Base-by-base conservation (phyloP, 2,329 filamentous ascomycete genomes). In the Conoideocrella luteorostrata region DNA sequence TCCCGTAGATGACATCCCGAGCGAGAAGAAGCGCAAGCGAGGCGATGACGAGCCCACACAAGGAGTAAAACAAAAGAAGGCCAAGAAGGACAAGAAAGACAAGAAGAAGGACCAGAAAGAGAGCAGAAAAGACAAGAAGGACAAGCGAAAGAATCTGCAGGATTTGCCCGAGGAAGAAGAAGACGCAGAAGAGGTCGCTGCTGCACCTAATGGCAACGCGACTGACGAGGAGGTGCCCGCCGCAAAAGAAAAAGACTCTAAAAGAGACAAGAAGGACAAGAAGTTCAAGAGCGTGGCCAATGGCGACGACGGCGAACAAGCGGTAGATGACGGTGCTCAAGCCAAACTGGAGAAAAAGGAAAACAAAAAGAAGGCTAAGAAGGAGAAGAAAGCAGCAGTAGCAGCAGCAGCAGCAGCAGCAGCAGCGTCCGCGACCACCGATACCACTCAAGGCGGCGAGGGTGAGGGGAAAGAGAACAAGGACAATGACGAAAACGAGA, bases 111-210 rank as follows among this genome's bases (percentile, higher is more conserved):
- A 52, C 44, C 48, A 58, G 43, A 56, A 59, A 45, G 59, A 65
- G 50, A 60, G 57, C 44, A 61, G 64, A 32, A 63, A 65, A 45
- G 64, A 67, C 40, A 66, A 64, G 52, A 67, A 69, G 52, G 60
- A 67, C 22, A 67, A 66, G 54, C 59, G 62, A 41, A 63, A 64
- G 52, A 51, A 68, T 36, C 51, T 67, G 6, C 59, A 59, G 35
- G 59, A 67, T 23, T 56, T 68, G 9, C 65, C 64, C 1, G 61
- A 61, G 24, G 56, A 58, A 30, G 61, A 61, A 30, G 53, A 58
- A 30, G 61, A 61, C 32, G 53, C 53, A n/a, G 52, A 49, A 12
- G 50, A 54, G 12, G 52, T 56, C 7, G 43, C 51, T 22, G 49
- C 45, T 15, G 51, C 49, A 23, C 40, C 52, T 40, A 49, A 47